Conservation (phyloP, 345 rosid genomes). For the Brassica cretica region DNA sequence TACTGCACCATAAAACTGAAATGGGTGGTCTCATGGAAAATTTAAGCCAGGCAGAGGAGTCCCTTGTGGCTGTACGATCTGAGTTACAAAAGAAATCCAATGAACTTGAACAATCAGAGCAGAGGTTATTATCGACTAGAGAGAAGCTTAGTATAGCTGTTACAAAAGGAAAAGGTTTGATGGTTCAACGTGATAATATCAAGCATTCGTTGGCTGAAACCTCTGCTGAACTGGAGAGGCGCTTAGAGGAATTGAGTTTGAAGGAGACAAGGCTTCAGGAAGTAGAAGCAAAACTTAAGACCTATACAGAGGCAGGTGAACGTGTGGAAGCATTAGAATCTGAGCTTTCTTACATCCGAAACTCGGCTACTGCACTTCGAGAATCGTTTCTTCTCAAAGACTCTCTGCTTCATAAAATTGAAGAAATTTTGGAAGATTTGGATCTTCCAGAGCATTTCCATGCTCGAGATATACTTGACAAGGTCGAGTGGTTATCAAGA, state of each 20-base stretch:
- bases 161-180: constrained; percentile 89
- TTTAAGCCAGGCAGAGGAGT: constrained; percentile 57
- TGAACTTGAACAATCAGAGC: constrained; percentile 87
- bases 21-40: constrained; percentile 53
- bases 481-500: constrained; percentile 92
- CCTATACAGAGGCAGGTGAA: constrained; percentile 84
- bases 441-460: constrained; percentile 93
- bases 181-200: constrained; percentile 76
- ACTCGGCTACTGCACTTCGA: constrained; percentile 89
- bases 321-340: constrained; percentile 93
- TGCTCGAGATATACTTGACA: constrained; percentile 79
- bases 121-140: constrained; percentile 72
- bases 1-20: constrained; percentile 63
- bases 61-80: constrained; percentile 45
- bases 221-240: constrained; percentile 70
- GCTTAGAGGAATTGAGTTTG: constrained; percentile 68
- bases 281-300: constrained; percentile 68
- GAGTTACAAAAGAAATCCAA: constrained; percentile 57
- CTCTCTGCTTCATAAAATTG: constrained; percentile 88
- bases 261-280: constrained; percentile 72
- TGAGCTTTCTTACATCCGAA: constrained; percentile 96
- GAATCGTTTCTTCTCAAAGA: constrained; percentile 96
- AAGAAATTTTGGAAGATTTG: constrained; percentile 88
- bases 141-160: constrained; percentile 98
- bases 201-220: constrained; percentile 74